Percentiles rank a stretch among this genome's conserved stretches.
Conservation (phyloP, 2,329 filamentous ascomycete species). For the Venturia nashicola region DNA sequence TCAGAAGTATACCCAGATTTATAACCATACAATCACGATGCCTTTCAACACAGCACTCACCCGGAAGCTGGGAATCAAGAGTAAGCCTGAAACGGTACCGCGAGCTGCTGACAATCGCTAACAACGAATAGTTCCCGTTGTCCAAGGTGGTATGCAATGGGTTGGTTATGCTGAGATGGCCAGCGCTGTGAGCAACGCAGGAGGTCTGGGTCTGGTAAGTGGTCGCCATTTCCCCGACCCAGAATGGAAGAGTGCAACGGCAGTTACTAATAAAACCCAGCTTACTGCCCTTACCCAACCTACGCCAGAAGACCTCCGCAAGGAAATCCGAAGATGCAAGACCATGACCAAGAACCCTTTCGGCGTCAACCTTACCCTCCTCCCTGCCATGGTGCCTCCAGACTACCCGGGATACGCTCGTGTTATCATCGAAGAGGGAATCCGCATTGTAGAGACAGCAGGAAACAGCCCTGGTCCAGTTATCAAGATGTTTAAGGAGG, state of each 20-base stretch:
- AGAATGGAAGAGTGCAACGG: background rate
- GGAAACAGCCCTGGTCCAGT: constrained; percentile 85
- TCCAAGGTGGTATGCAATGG: constrained; percentile 83
- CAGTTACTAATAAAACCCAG: constrained; percentile 14
- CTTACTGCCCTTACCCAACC: constrained; percentile 87
- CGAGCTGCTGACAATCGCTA: constrained; percentile 2
- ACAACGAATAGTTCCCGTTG: constrained; percentile 51
- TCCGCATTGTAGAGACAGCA: constrained; percentile 85
- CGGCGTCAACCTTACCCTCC: constrained; percentile 87
- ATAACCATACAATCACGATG: constrained; percentile 28
- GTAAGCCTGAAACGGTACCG: constrained; percentile 17
- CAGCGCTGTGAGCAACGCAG: constrained; percentile 53
- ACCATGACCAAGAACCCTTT: constrained; percentile 71
- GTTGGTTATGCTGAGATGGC: constrained; percentile 71
- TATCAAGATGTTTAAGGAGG: constrained; percentile 76
- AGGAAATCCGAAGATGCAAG: constrained; percentile 81
- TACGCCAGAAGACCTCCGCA: constrained; percentile 78
- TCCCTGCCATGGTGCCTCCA: constrained; percentile 78
- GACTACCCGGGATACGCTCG: constrained; percentile 88
- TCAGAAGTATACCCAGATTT: background rate
- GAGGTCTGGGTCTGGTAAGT: constrained; percentile 57
- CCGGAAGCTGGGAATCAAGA: constrained; percentile 44
- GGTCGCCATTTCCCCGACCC: too few relatives aligned
- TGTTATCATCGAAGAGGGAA: constrained; percentile 84
- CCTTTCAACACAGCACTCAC: constrained; percentile 54